Percentiles rank a stretch among this genome's conserved stretches.
phyloP scores from a whole-genome alignment of 225 moss, liverwort and hornwort species.

The Polytrichum formosum region DNA sequence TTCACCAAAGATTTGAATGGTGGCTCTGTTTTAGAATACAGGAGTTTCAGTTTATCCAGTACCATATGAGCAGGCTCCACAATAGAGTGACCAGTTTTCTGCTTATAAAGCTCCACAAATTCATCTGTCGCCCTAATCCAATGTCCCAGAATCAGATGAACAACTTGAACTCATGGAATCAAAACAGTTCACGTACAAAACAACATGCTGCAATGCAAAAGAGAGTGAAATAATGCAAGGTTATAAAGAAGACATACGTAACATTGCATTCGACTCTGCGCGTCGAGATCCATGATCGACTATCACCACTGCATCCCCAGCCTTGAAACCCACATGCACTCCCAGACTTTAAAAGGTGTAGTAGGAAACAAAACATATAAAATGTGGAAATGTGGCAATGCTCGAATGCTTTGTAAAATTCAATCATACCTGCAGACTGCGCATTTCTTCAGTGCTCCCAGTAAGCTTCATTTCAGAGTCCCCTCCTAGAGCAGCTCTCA shows the following conservation, averaged over 20 bases:
- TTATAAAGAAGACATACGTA: constrained; percentile 27
- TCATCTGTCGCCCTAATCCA: constrained; percentile 38
- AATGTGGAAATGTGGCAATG: neutral
- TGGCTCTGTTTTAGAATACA: too few relatives aligned
- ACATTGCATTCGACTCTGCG: constrained; percentile 76
- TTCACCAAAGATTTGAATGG: too few relatives aligned
- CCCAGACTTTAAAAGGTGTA: neutral
- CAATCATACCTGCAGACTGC: constrained; percentile 11
- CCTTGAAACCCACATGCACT: neutral
- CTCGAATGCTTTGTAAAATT: neutral
- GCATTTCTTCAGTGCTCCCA: constrained; percentile 6
- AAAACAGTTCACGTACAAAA: too few relatives aligned
- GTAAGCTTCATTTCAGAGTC: constrained; percentile 2
- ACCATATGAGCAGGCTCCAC: constrained; percentile 96
- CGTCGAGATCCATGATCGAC: constrained; percentile 90
- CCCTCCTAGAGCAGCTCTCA: constrained; percentile 2
- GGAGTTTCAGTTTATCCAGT: neutral
- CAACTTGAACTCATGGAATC: neutral
- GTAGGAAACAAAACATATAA: neutral
- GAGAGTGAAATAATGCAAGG: neutral
- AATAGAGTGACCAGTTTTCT: constrained; percentile 57
- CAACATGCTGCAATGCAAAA: neutral
- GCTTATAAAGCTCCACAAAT: constrained; percentile 84
- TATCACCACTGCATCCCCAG: constrained; percentile 68
- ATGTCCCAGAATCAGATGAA: neutral